Conservation (phyloP, 805 yeast species). For the Wickerhamiella siamensis region DNA sequence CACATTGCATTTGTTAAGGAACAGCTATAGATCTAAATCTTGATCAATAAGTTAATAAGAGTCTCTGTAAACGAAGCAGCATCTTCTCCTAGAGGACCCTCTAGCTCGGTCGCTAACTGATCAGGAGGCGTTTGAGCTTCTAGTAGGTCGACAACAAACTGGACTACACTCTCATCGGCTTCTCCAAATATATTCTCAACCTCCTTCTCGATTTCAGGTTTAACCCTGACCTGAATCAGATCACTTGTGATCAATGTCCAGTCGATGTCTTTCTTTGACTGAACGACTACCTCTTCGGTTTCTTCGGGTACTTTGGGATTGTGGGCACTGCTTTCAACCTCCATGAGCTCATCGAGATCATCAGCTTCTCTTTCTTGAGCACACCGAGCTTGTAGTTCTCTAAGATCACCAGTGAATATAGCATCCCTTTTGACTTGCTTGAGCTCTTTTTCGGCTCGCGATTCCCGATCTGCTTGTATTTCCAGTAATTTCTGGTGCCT, state of each 20-base stretch:
- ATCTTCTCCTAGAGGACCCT: constrained; percentile 31
- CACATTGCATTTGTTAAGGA: not conserved
- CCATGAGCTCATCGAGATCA: not conserved
- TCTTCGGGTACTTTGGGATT: not conserved
- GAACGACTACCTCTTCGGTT: constrained; percentile 4
- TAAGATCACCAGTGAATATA: not conserved
- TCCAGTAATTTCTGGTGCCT: too few relatives aligned
- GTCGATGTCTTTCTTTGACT: constrained; percentile 13
- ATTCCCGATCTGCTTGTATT: too few relatives aligned
- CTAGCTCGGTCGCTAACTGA: constrained; percentile 21
- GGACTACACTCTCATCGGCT: constrained; percentile 23
- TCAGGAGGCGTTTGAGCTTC: constrained; percentile 14
- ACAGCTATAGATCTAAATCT: not conserved
- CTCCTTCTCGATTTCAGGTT: constrained; percentile 15
- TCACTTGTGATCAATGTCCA: constrained; percentile 17
- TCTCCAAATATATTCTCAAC: constrained; percentile 23
- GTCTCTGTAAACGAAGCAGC: constrained; percentile 17
- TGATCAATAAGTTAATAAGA: constrained; percentile 1
- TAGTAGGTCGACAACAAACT: constrained; percentile 20
- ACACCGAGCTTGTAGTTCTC: not conserved
- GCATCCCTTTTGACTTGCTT: not conserved
- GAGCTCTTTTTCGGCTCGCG: not conserved
- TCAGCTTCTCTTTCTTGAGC: constrained; percentile 7
- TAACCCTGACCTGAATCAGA: constrained; percentile 11
- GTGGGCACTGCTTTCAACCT: not conserved